Evolutionary conservation across 2,329 filamentous ascomycete genomes (phyloP), one percentile per base, ranked within the genome.

Genomic region (Trichophyton benhamiae): DNA sequence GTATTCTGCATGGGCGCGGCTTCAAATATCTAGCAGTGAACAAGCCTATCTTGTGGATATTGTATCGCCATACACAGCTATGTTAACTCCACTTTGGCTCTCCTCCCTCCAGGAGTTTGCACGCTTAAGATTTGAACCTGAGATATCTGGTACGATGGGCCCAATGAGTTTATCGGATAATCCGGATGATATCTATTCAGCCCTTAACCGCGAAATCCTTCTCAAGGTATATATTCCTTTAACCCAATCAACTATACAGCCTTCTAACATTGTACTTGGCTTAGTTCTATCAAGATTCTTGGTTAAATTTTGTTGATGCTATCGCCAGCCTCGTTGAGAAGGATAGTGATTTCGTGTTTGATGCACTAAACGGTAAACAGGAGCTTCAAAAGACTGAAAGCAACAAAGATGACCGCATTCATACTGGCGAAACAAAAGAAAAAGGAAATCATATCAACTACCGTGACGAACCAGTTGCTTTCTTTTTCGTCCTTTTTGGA

Each of bases 401-500:
- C 5, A 36, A 15, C 11, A 30, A 36, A 41, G 60, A 63, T 53
- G n/a, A 69, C 36, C 68, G 65, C 4, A 70, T 72, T 63, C 65
- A 66, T 25, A 66, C 65, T 53, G 61, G 62, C n/a, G 46, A 61
- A 48, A 49, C 63, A 79, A 77, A 81, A 49, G 77, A 79, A 15
- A 89, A 87, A 71, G 82, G 81, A 2, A 81, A 86, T 57, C 89
- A 92, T 66, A 97, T 99, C 76, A 97, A 97, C 73, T 99, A 99
- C 72, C 88, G 94, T 57, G 92, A 97, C 70, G 94, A 99, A 72
- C 94, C 94, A 0, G 90, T 97, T 1, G 94, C 94, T 0, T 99
- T 99, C 80, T 99, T 99, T 78, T 99, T 99, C 69, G 92, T 99
- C 13, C 82, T 99, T 0, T 99, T 97, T 68, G 94, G 94, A 9